A percentile compares a stretch with the other conserved stretches of the same genome.
Evolutionary conservation across 1,284 basidiomycete species (phyloP).

Genomic region (Phellopilus nigrolimitatus): DNA sequence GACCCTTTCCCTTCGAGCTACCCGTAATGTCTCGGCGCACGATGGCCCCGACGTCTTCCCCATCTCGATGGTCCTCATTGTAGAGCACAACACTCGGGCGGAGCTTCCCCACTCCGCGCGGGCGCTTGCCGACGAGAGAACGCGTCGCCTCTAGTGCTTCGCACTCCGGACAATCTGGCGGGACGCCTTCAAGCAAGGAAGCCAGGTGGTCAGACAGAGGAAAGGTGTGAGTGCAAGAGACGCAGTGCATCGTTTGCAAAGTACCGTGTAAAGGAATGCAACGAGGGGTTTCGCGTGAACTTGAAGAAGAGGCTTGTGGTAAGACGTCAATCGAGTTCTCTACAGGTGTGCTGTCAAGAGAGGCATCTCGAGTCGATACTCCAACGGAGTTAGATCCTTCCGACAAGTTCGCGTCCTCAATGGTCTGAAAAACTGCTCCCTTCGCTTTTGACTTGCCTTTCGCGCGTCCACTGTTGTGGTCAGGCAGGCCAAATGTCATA

Average conservation of each 20-base stretch:
- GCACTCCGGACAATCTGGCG: slow-evolving; percentile 81
- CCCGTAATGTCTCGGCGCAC: too few species aligned
- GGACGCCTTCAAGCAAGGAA: slow-evolving; percentile 52
- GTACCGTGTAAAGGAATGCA: slow-evolving; percentile 91
- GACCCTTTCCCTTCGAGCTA: too few species aligned
- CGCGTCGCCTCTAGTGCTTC: too few species aligned
- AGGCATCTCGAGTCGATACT: too few species aligned
- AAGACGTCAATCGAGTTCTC: too few species aligned
- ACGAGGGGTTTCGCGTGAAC: slow-evolving; percentile 48
- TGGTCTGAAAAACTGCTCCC: slow-evolving; percentile 22
- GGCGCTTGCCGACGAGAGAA: too few species aligned
- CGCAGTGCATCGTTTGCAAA: slow-evolving; percentile 75
- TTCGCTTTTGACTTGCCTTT: slow-evolving; percentile 33
- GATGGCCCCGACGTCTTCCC: too few species aligned
- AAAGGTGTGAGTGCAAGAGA: slow-evolving; percentile 70
- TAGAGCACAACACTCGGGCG: too few species aligned
- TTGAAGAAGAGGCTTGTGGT: slow-evolving; percentile 6
- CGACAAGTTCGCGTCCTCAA: background rate
- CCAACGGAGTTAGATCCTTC: slow-evolving; percentile 25
- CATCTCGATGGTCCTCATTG: too few species aligned
- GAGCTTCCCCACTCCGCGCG: slow-evolving; percentile 75
- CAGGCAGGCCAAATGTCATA: slow-evolving; percentile 72
- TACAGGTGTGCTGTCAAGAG: too few species aligned
- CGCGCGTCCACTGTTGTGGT: slow-evolving; percentile 46
- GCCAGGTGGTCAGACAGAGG: slow-evolving; percentile 59